Percentiles rank a stretch among this genome's conserved stretches.
These are phyloP conservation scores for Massariosphaeria phaeospora DNA, from an alignment of 495 filamentous ascomycete species.

Conservation along the genomic window DNA sequence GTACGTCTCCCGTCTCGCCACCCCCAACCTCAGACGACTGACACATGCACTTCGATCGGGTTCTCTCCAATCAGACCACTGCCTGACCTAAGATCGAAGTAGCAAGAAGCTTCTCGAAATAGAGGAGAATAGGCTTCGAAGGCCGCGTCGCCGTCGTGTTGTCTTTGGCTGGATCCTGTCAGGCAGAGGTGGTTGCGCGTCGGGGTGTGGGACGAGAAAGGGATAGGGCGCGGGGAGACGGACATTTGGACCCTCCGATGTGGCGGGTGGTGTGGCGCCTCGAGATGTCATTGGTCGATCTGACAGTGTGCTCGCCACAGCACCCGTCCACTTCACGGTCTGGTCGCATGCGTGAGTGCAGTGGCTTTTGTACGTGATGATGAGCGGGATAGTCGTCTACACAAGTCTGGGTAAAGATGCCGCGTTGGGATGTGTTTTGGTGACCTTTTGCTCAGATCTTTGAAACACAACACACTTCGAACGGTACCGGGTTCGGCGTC, in stretches of 20 bases:
- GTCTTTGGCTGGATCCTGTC: not conserved
- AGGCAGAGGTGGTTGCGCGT: constrained; percentile 17
- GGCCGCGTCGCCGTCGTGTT: constrained; percentile 2
- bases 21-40: not conserved
- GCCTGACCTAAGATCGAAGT: not conserved
- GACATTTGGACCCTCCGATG: not conserved
- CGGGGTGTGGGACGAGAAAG: not conserved
- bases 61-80: not conserved
- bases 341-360: too few relatives aligned
- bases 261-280: too few relatives aligned
- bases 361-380: too few relatives aligned
- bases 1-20: constrained; percentile 7
- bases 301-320: not conserved
- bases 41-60: not conserved
- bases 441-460: too few relatives aligned
- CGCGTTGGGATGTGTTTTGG: too few relatives aligned
- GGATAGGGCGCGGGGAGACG: not conserved
- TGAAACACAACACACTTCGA: too few relatives aligned
- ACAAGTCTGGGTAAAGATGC: too few relatives aligned
- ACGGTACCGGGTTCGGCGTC: too few relatives aligned
- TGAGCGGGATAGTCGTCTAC: too few relatives aligned
- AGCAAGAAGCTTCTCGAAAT: constrained; percentile 6
- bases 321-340: not conserved
- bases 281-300: not conserved
- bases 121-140: not conserved